Base-by-base conservation (phyloP, 2,329 filamentous ascomycete genomes). In the Bimuria novae-zelandiae region DNA sequence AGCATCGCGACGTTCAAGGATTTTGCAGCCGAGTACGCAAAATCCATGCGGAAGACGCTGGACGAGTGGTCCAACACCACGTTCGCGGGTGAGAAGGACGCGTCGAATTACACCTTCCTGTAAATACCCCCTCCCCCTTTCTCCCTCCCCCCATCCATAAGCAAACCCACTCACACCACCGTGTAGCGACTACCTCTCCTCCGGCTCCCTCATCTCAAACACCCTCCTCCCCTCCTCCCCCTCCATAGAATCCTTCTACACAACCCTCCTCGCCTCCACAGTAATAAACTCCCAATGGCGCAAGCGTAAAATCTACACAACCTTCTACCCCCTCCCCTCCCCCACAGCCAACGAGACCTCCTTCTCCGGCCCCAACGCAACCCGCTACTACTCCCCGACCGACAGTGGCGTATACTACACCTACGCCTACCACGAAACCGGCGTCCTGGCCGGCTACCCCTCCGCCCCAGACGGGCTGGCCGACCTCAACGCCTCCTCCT, bases 1-100 rank as follows among this genome's bases (percentile, higher is more conserved):
- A 46, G 29, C 43, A 16, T 46, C 7, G 43, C 43, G 5, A 35
- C 43, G 14, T 46, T 46, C 30, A 46, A 46, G 36, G 43, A 46
- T 12, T 46, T 46, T 14, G 43, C 43, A 7, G 43, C 43, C 19
- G 43, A 46, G 3, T 46, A 46, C 14, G 43, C 30, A 16, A 30
- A 46, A 36, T 11, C 43, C 19, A 22, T 36, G 19, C 43, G 43
- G 16, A 22, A 25, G 17, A 36, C 17, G 7, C 16, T 46, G 12
- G 43, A 46, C 33, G 16, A 11, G 6, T 46, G 43, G 43, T 33
- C 43, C 4, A 46, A 46, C 43, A 25, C 30, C 6, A 46, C 43
- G 2, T 46, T 46, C 22, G 23, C 10, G 3, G 43, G 43, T n/a
- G 43, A 46, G 16, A 35, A 25, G 7, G 27, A 33, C 30, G 29